Conservation (phyloP, 768 basidiomycete species). For the Russula sp. region DNA sequence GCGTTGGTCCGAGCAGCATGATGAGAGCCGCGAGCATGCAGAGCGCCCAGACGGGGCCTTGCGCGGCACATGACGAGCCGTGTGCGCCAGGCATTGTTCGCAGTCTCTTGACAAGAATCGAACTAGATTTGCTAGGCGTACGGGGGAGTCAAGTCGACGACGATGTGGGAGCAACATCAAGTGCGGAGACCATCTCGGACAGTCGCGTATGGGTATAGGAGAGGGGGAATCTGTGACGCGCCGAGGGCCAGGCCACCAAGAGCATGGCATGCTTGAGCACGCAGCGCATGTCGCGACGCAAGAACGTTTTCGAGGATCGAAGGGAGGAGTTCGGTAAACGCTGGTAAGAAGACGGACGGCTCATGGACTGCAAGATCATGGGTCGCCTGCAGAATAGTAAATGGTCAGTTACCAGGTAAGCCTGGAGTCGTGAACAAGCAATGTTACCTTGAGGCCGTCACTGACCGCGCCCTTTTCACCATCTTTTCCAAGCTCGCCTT, state of each 20-base stretch:
- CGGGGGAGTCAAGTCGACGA: conserved; percentile 33
- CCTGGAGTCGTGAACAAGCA: background rate
- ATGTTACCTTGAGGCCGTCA: conserved; percentile 66
- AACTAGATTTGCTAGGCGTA: conserved; percentile 33
- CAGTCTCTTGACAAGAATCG: conserved; percentile 57
- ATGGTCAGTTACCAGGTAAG: conserved; percentile 5
- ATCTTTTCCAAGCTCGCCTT: conserved; percentile 81
- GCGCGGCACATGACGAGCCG: conserved; percentile 45
- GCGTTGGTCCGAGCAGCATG: too few relatives aligned
- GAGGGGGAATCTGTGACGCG: conserved; percentile 40
- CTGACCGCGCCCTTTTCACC: conserved; percentile 53
- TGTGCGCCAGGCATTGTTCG: conserved; percentile 52
- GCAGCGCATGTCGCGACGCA: conserved; percentile 56
- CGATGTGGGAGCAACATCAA: conserved; percentile 37
- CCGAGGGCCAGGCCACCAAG: conserved; percentile 63
- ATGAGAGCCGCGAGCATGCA: too few relatives aligned
- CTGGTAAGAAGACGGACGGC: conserved; percentile 61
- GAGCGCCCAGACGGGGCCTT: too few relatives aligned
- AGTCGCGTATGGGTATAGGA: conserved; percentile 49
- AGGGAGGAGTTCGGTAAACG: conserved; percentile 54
- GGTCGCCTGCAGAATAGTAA: conserved; percentile 46
- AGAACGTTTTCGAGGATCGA: conserved; percentile 59
- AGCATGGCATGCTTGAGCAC: conserved; percentile 69
- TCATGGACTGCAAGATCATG: conserved; percentile 61
- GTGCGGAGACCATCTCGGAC: conserved; percentile 44